Evolutionary conservation across 768 basidiomycete genomes (phyloP), one percentile per base, ranked within the genome.

Genomic region (Mycena galericulata): DNA sequence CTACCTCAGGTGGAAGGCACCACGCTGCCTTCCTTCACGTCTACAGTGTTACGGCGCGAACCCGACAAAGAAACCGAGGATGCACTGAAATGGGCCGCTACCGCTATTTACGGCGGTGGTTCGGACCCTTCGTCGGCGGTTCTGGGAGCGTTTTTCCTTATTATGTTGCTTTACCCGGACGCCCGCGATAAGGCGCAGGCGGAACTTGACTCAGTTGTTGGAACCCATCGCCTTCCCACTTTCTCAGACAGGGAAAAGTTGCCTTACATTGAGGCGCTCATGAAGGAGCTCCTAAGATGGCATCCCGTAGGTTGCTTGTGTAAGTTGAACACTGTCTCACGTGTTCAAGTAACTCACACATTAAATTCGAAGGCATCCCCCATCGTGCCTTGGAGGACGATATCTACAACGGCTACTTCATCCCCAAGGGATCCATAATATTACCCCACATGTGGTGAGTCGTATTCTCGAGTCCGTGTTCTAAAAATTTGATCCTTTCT

Each of bases 11-110:
- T 74, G 8, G 79, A 77, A 29, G 82, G 84, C 0, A 74, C 69
- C 1, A 77, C 74, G 10, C 62, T 72, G 14, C 75, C 79, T 27
- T 87, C 84, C 17, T 86, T 85, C 68, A 81, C 80, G 2, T 84
- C 84, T 12, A 75, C 76, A 20, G 74, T 83, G 56, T 75, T 87
- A 15, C 74, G 80, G 27, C 78, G 74, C 6, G 71, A 73, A 36
- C 73, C 75, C 2, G 65, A 82, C 41, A 78, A 76, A n/a, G 72
- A 75, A 10, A 81, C 83, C 45, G 81, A 82, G 32, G 80, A 85
- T 24, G 62, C 76, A 12, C 68, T 85, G 40, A 86, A 83, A 69
- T 83, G 80, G 77, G 81, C 83, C 17, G 77, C 69, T 51, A 74
- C 27, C 0, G 53, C 63, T 9, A 71, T 71, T 34, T 76, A 72